Base-by-base conservation (phyloP, 495 filamentous ascomycete species). In the Echria macrotheca region DNA sequence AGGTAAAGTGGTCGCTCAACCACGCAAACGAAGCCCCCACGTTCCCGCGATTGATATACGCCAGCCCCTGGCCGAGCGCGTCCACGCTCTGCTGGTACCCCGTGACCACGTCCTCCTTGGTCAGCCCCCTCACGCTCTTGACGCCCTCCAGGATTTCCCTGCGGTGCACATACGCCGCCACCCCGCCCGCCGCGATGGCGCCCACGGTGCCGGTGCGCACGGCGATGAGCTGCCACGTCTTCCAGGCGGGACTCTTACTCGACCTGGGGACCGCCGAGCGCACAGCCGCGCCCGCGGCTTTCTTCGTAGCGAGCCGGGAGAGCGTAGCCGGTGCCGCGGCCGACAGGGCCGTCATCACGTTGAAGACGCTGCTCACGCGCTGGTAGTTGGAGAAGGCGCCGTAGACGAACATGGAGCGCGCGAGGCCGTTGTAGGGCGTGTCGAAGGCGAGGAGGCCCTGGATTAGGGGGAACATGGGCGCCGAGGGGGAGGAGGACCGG, bases 381-480 rank as follows among this genome's bases (percentile, higher is more conserved):
- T 86, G 85, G 63, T 90, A 90, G 50, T 96, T 91, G 3, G 78
- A 86, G 67, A 96, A 89, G 21, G 90, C 91, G 15, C 87, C 86
- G 60, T 96, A 86, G 10, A 94, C 90, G 14, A 96, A 84, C 28
- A 96, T 88, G 15, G 85, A 83, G 1, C 91, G 87, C 2, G 87
- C 81, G 47, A 98, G 87, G 3, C 93, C 91, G 18, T 97, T 79
- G 58, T 84, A 95, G 0, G 93, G 93, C 0, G 93, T 98, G 68
- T 98, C 93, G 59, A 97, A 96, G 25, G 91, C 85, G 23, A 96
- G 76, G 45, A 96, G 74, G 42, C 87, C 93, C 57, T 87, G 84
- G 47, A 98, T 78, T 33, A 77, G 69, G 4, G 81, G 81, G 58
- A 84, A 85, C 42, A 79, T 73, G 23, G 74, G 66, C 7, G 44